A percentile compares a stretch with the other conserved stretches of the same genome.
Evolutionary conservation across 495 filamentous ascomycete species (phyloP).

Genomic region (Penicillium riverlandense): DNA sequence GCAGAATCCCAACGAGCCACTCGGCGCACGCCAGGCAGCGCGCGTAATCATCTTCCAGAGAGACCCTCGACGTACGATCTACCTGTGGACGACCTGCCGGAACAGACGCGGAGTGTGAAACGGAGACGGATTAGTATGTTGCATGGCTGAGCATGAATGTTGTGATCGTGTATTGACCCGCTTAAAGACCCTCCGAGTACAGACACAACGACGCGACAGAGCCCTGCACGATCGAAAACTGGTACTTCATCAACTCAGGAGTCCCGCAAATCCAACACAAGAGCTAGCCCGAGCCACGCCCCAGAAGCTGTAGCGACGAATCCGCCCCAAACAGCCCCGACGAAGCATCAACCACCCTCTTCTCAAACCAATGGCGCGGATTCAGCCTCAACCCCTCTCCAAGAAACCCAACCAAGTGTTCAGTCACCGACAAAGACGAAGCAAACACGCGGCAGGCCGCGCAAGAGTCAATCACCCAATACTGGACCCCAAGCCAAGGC

Average conservation of each 20-base stretch:
- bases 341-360: not conserved
- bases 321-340: not conserved
- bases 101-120: constrained; percentile 14
- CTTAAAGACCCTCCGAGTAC: constrained; percentile 10
- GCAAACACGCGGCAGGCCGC: too few species aligned
- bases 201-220: constrained; percentile 1
- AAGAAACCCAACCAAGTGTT: too few species aligned
- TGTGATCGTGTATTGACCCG: constrained; percentile 1
- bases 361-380: not conserved
- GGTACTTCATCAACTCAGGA: not conserved
- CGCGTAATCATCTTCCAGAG: constrained; percentile 17
- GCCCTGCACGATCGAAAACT: not conserved
- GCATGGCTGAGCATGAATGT: not conserved
- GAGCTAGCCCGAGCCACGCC: not conserved
- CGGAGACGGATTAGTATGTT: constrained; percentile 15
- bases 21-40: constrained; percentile 15
- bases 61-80: constrained; percentile 22
- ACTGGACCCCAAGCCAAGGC: not conserved
- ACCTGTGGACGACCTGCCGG: constrained; percentile 10
- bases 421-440: too few species aligned
- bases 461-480: constrained; percentile 1
- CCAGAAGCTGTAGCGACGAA: not conserved
- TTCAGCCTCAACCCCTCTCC: not conserved
- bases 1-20: constrained; percentile 1
- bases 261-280: constrained; percentile 4